Evolutionary conservation across 2,329 filamentous ascomycete species (phyloP), one percentile per base, ranked within the genome.

Genomic region (Sclerotinia glacialis): DNA sequence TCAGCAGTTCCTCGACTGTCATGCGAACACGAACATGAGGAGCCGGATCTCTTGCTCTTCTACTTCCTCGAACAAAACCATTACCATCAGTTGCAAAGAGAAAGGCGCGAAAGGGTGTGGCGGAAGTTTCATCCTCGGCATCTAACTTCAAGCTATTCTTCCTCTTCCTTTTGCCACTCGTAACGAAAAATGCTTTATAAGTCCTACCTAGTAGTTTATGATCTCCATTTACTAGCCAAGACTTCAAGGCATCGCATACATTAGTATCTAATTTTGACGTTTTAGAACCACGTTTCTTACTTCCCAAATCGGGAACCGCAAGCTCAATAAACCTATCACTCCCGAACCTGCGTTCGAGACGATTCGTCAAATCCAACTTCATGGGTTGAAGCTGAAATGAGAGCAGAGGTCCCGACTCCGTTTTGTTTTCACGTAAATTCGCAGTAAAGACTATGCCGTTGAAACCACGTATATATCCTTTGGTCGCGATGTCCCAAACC

Each of bases 271-370:
- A 71, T 21, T 74, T 77, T 2, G 79, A 67, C 0, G 76, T 59
- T 0, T 68, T 60, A 71, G 2, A 76, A 70, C 2, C 55, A 46
- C 21, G 71, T 75, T 31, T 23, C 26, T n/a, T 37, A 0, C 74
- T 74, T 1, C 72, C 76, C 0, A 80, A 77, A 0, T 79, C 78
- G 0, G 86, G 85, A 6, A 87, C 77, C 5, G 80, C 73, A 0
- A 89, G 67, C 64, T 88, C 84, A 1, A 89, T 68, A 55, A 87
- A 87, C 0, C 86, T 80, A 69, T 89, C 85, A 0, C 81, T 75
- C 0, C 86, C 85, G 69, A 86, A 87, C 5, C 81, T 81, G 16
- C 86, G 81, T 26, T 78, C 77, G 0, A 88, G 74, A 1, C 86
- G 82, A 73, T 86, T 80, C 0, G 82, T 78, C 3, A 78, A 72